Evolutionary conservation across 2,329 filamentous ascomycete genomes (phyloP), one percentile per base, ranked within the genome.

Genomic region (Colletotrichum spaethianum): DNA sequence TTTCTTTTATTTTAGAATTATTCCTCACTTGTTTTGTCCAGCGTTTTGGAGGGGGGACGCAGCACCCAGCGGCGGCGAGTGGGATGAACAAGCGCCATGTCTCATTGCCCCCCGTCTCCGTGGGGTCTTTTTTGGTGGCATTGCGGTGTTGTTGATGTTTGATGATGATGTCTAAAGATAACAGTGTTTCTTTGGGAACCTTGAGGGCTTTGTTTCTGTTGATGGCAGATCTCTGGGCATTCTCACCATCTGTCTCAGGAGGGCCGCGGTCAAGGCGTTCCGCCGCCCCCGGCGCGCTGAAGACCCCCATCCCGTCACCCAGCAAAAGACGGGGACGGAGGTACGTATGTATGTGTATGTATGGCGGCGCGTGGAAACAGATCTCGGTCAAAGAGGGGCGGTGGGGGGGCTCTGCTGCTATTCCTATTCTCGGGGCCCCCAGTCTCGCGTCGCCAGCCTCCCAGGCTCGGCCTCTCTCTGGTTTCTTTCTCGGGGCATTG

Each of bases 181-280:
- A 60, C 62, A 61, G 40, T 50, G 62, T 60, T 40, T 53, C 20
- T 59, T 36, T 66, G 38, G 48, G 23, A 56, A 44, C 28, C 31
- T 33, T 23, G 57, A 33, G 26, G 28, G 64, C 44, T 38, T 71
- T 67, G 63, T 42, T 57, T 56, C 52, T 52, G 57, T 63, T 68
- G 64, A 68, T 63, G 56, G 69, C 44, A 63, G 59, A 72, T 72
- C 59, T 72, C 59, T 68, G 40, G 64, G 69, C 59, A 44, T 69
- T 42, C 59, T 68, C 57, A 38, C 46, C 65, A 63, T 46, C 53
- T 46, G 69, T 72, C 69, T 72, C 69, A 72, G 69, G 50, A 59
- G 63, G 52, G 12, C 57, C 55, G 48, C 36, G 59, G 69, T 72
- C 65, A 63, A 48, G 64, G 69, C 68, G 33, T 6, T 56, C 20